These are phyloP conservation scores for Penicillium verrucosum DNA, from an alignment of 2,329 filamentous ascomycete species.

Conservation along the genomic window DNA sequence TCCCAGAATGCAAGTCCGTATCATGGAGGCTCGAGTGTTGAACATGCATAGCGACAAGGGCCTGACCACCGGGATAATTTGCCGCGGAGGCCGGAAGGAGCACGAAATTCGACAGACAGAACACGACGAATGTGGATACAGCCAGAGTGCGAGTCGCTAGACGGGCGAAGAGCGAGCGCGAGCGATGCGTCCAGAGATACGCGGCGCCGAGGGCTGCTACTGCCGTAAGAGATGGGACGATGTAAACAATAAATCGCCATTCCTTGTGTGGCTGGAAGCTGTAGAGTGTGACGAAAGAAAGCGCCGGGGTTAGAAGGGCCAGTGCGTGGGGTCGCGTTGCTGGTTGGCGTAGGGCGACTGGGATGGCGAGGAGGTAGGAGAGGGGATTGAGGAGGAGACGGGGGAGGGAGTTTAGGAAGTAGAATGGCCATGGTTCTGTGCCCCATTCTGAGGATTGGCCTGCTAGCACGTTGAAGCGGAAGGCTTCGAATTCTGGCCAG, in stretches of 20 bases:
- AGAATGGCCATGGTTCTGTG: conserved; percentile 78
- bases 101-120: conserved; percentile 62
- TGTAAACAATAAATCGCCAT: conserved; percentile 90
- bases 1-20: not conserved
- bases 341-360: conserved; percentile 50
- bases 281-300: conserved; percentile 75
- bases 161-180: conserved; percentile 58
- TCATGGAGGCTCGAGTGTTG: conserved; percentile 15
- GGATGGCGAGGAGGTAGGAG: conserved; percentile 52
- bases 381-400: conserved; percentile 80
- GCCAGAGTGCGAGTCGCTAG: conserved; percentile 56
- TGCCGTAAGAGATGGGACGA: conserved; percentile 74
- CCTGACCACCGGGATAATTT: conserved; percentile 91
- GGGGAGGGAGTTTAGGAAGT: conserved; percentile 77
- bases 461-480: conserved; percentile 85
- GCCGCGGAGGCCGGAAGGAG: conserved; percentile 78
- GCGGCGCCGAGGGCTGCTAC: conserved; percentile 70
- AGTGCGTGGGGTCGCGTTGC: conserved; percentile 52
- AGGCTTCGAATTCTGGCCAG: conserved; percentile 88
- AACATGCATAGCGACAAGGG: conserved; percentile 52
- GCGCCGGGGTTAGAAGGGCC: conserved; percentile 59
- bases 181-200: conserved; percentile 64
- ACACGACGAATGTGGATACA: conserved; percentile 58
- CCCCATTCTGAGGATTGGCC: conserved; percentile 87
- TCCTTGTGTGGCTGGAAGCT: conserved; percentile 93